Evolutionary conservation across 108 stramenopile genomes (phyloP).

Genomic region (Cyclotella kingstonii): DNA sequence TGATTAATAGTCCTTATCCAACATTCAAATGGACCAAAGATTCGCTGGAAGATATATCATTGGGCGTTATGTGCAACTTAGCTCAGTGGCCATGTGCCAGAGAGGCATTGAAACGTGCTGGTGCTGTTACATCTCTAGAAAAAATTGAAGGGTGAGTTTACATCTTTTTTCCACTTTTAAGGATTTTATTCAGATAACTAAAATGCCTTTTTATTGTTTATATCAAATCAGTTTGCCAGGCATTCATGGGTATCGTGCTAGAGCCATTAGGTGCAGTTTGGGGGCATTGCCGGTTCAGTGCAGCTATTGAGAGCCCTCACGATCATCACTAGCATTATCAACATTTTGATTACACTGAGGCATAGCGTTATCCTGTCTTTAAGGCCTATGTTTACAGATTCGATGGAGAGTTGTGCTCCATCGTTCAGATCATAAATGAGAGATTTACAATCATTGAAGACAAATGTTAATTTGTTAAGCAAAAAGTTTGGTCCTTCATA

Average conservation of each 20-base stretch:
- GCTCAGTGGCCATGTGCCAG: conserved; percentile 28
- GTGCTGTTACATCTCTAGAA: conserved; percentile 14
- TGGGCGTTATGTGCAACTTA: conserved; percentile 34
- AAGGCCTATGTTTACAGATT: too few relatives aligned
- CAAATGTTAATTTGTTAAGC: too few relatives aligned
- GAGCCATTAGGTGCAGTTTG: conserved; percentile 41
- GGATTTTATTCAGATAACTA: too few relatives aligned
- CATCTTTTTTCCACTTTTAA: too few relatives aligned
- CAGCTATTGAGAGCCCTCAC: background rate
- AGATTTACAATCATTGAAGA: too few relatives aligned
- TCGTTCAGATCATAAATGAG: too few relatives aligned
- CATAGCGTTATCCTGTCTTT: too few relatives aligned
- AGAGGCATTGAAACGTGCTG: conserved; percentile 16
- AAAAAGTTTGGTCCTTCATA: too few relatives aligned
- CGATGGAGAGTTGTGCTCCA: too few relatives aligned
- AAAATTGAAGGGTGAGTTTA: conserved; percentile 24
- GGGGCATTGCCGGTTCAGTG: conserved; percentile 32
- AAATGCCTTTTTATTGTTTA: background rate
- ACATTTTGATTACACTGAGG: too few relatives aligned
- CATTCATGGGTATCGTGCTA: conserved; percentile 48
- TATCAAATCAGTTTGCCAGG: conserved; percentile 15
- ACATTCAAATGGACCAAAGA: conserved; percentile 36
- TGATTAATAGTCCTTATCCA: conserved; percentile 16
- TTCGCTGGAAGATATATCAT: conserved; percentile 30
- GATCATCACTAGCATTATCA: too few relatives aligned